A percentile compares a stretch with the other conserved stretches of the same genome.
phyloP scores from a whole-genome alignment of 2,329 filamentous ascomycete species.

The Incumbomyces lentus region DNA sequence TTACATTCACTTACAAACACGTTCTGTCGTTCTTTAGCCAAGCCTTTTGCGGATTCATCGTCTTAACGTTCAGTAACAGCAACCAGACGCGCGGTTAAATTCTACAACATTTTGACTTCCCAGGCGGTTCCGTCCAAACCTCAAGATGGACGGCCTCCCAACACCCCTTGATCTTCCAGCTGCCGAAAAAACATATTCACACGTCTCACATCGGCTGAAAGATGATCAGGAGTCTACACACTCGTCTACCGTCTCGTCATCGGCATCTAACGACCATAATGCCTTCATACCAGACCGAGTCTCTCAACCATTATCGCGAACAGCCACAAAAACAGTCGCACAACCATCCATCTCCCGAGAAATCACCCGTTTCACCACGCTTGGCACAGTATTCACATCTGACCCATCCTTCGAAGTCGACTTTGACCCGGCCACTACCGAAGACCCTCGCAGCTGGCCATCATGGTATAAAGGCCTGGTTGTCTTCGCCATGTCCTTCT shows the following conservation, averaged over 20 bases:
- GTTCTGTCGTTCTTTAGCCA: too few relatives aligned
- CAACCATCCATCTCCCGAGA: conserved; percentile 11
- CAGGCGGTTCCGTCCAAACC: too few relatives aligned
- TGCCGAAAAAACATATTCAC: conserved; percentile 6
- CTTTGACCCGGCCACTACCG: conserved; percentile 53
- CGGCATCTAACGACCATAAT: conserved; percentile 1
- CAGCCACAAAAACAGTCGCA: conserved; percentile 10
- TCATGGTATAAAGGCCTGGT: conserved; percentile 47
- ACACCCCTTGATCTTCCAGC: conserved; percentile 4
- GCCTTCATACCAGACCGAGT: neutral
- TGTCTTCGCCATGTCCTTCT: conserved; percentile 46
- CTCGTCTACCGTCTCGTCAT: neutral
- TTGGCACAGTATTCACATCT: conserved; percentile 35
- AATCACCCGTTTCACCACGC: conserved; percentile 32
- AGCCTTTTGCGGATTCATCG: too few relatives aligned
- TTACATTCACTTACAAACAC: too few relatives aligned
- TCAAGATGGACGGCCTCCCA: conserved; percentile 4
- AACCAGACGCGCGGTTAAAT: too few relatives aligned
- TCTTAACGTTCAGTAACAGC: too few relatives aligned
- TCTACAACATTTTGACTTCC: too few relatives aligned
- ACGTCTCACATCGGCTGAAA: neutral
- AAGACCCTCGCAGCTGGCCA: conserved; percentile 61
- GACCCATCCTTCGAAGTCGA: conserved; percentile 61
- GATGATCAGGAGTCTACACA: neutral
- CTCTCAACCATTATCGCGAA: conserved; percentile 8